Evolutionary conservation across 768 basidiomycete species (phyloP), one percentile per base, ranked within the genome.

Genomic region (Amanita pallidorosea): DNA sequence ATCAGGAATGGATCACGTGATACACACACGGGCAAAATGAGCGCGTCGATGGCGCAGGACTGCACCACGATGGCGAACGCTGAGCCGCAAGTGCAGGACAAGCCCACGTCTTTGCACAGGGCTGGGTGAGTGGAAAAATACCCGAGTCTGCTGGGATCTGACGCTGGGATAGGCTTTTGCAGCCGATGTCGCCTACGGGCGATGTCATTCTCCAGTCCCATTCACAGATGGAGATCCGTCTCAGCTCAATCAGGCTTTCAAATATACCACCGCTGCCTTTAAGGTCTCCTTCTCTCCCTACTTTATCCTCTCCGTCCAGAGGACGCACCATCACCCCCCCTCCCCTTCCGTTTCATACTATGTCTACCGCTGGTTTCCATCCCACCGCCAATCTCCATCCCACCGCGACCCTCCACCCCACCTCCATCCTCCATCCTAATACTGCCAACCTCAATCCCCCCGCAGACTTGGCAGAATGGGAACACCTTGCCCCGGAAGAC

Each of bases 221-320:
- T 57, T 79, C 79, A 1, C 80, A 79, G 55, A 74, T 75, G 55
- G 70, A 73, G 25, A 89, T 88, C 53, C 79, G 87, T 15, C 69
- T 77, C 31, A 73, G 67, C 55, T 88, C 86, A 0, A 72, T 88
- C 60, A 71, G 81, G 47, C 70, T 89, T 3, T 84, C 85, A 15
- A 70, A 67, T 48, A 73, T 80, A 62, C 65, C 74, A 4, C 12
- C 12, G 56, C n/a, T 44, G n/a, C 33, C 41, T 15, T n/a, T 22
- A 29, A 20, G 17, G 7, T 23, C 34, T 43, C 12, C 43, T 27
- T 35, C 25, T 17, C 4, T n/a, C 3, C 18, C n/a, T 11, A 5
- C 6, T 27, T 4, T 1, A 5, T 4, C 29, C 8, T 29, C 29
- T 29, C 29, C 9, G 8, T 29, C 29, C 8, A 8, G 8, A 7